Percentiles rank a stretch among this genome's conserved stretches.
Conservation (phyloP, 208 protist genomes). For the Trypanosoma rangeli region DNA sequence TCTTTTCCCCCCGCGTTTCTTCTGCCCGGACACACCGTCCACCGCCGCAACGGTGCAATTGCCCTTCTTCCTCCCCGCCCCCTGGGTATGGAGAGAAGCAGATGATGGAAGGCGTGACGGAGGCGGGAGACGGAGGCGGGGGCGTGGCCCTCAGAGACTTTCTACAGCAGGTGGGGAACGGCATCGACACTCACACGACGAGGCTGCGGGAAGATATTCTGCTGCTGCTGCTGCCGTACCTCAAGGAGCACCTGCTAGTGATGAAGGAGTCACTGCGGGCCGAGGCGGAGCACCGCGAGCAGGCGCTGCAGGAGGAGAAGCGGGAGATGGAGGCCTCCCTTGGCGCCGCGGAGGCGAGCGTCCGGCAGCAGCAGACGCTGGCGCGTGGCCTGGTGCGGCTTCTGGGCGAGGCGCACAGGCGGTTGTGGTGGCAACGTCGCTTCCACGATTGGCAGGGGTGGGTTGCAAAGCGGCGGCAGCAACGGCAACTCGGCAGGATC, state of each 20-base stretch:
- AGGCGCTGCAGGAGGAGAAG: constrained; percentile 9
- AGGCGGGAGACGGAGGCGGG: not conserved
- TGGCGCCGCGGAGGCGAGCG: not conserved
- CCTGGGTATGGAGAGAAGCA: too few species aligned
- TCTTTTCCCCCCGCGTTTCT: too few species aligned
- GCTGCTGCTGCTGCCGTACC: constrained; percentile 10
- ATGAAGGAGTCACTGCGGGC: constrained; percentile 14
- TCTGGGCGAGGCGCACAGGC: constrained; percentile 10
- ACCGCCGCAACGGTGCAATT: too few species aligned
- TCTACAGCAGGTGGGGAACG: constrained; percentile 19
- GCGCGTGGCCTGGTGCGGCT: constrained; percentile 1
- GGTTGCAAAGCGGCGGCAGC: constrained; percentile 25
- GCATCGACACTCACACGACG: constrained; percentile 24
- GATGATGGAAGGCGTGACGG: constrained; percentile 9
- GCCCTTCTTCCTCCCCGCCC: too few species aligned
- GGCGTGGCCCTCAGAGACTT: constrained; percentile 7
- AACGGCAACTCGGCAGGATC: constrained; percentile 14
- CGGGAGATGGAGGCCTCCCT: constrained; percentile 6
- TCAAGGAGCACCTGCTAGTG: constrained; percentile 9
- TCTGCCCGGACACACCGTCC: not conserved
- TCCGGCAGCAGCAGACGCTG: constrained; percentile 11
- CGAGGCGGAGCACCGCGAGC: constrained; percentile 20
- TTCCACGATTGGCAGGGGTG: constrained; percentile 44
- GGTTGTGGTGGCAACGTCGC: constrained; percentile 1
- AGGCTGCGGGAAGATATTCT: constrained; percentile 30